Conservation (phyloP, 2,329 filamentous ascomycete species). For the Sphaceloma murrayae region DNA sequence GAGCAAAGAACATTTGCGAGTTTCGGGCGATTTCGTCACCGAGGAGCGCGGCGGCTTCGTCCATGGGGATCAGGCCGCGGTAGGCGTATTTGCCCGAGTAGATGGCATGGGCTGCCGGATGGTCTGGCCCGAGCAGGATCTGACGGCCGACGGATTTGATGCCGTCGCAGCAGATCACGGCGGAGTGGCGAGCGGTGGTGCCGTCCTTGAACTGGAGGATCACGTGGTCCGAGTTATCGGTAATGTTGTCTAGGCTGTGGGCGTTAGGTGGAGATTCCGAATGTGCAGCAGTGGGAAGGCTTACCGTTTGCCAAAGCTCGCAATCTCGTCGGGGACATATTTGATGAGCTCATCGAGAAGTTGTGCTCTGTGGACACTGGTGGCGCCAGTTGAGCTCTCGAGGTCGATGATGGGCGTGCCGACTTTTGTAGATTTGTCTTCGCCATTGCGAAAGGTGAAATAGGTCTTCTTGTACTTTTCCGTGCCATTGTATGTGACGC, state of each 20-base stretch:
- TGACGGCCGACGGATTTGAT: conserved; percentile 49
- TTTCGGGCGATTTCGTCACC: conserved; percentile 24
- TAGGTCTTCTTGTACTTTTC: conserved; percentile 26
- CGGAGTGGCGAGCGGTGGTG: conserved; percentile 3
- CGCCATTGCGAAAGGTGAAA: conserved; percentile 34
- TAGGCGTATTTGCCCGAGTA: conserved; percentile 55
- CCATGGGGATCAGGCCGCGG: conserved; percentile 52
- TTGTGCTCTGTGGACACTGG: conserved; percentile 39
- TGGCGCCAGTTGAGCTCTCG: conserved; percentile 20
- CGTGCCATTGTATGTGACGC: conserved; percentile 30
- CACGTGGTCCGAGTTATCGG: conserved; percentile 17
- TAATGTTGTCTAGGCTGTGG: conserved; percentile 24
- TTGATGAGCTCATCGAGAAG: conserved; percentile 43
- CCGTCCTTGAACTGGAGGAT: conserved; percentile 15
- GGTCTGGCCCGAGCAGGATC: conserved; percentile 41
- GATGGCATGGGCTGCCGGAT: conserved; percentile 38
- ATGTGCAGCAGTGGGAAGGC: background rate
- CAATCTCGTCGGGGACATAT: conserved; percentile 36
- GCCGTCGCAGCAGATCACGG: conserved; percentile 45
- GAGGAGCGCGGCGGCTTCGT: conserved; percentile 24
- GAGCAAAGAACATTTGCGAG: conserved; percentile 36
- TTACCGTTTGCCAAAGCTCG: conserved; percentile 34
- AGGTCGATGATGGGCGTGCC: conserved; percentile 25
- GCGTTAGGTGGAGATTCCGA: background rate
- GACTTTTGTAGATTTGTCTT: conserved; percentile 24